A percentile compares a stretch with the other conserved stretches of the same genome.
These are phyloP conservation scores for Saraca asoca DNA, from an alignment of 331 rosid genomes.

Conservation along the genomic window DNA sequence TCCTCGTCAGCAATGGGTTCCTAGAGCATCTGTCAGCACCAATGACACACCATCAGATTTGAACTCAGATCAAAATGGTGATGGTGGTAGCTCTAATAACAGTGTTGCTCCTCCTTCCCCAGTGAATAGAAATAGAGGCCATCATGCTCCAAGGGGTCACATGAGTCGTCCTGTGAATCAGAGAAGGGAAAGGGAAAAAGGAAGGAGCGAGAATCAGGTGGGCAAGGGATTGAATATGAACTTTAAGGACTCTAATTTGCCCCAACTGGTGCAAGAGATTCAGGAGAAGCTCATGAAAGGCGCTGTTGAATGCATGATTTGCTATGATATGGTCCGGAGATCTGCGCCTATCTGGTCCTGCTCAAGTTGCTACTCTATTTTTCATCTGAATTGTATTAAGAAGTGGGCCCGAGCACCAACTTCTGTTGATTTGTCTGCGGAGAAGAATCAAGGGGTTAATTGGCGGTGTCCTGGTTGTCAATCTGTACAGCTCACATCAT, in stretches of 20 bases:
- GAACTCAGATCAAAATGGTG: slow-evolving; percentile 18
- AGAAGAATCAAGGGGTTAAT: slow-evolving; percentile 78
- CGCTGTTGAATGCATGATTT: slow-evolving; percentile 88
- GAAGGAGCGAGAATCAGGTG: slow-evolving; percentile 42
- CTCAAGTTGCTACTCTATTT: slow-evolving; percentile 81
- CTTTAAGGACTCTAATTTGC: slow-evolving; percentile 53
- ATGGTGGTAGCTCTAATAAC: slow-evolving; percentile 34
- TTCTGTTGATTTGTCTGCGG: slow-evolving; percentile 67
- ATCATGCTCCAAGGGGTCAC: slow-evolving; percentile 42
- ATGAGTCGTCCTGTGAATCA: slow-evolving; percentile 40
- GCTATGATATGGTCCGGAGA: slow-evolving; percentile 85
- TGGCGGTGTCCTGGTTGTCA: slow-evolving; percentile 99
- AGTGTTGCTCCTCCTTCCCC: slow-evolving; percentile 23
- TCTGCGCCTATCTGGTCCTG: slow-evolving; percentile 90
- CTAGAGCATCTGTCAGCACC: slow-evolving; percentile 45
- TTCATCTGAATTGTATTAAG: slow-evolving; percentile 81
- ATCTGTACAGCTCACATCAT: slow-evolving; percentile 68
- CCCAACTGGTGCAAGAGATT: slow-evolving; percentile 90
- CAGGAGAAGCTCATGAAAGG: slow-evolving; percentile 81
- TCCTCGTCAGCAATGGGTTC: slow-evolving; percentile 68
- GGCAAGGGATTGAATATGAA: slow-evolving; percentile 30
- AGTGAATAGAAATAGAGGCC: slow-evolving; percentile 34
- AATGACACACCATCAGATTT: slow-evolving; percentile 28
- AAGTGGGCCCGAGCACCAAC: slow-evolving; percentile 94
- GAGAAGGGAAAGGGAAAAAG: slow-evolving; percentile 51